Evolutionary conservation across 768 basidiomycete genomes (phyloP), one percentile per base, ranked within the genome.

Genomic region (Termitomyces sp.): DNA sequence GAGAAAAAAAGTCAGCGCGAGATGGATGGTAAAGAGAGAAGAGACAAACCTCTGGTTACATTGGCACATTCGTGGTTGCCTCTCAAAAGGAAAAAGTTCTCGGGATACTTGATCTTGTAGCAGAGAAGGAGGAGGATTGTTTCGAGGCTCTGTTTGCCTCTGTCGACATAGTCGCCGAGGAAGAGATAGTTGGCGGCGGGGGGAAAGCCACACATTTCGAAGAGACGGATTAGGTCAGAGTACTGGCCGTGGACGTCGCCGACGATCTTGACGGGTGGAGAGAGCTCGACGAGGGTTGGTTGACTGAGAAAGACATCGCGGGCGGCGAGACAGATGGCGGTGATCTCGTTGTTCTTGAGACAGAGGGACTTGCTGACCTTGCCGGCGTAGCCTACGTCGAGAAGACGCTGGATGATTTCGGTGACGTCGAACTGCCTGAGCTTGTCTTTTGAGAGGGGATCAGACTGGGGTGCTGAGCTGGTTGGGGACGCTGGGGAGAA

Each of bases 1-100:
- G n/a, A n/a, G n/a, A n/a, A 37, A 43, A 59, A 43, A 28, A 52
- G 60, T 66, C 30, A 61, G 60, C 53, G 60, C 57, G 54, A 42
- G 49, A 19, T 21, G 47, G 35, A 32, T 59, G 48, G 37, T 60
- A 11, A 48, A 38, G 60, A 11, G 19, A 51, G 38, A 5, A 54
- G 22, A 44, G 11, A 59, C 54, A 28, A 46, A 94, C 95, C 96
- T 85, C 97, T 79, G 53, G 97, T 99, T 52, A 99, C 97, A 66
- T 98, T 98, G 45, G 97, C 97, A 67, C 96, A 98, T 76, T 99
- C 97, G 70, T 99, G 97, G 70, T 99, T 99, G 42, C 97, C 97
- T 65, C 97, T 82, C 51, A 99, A 74, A 38, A 99, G 79, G 78
- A 98, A 98, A 76, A 99, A 98, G 75, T 98, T 98, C 75, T 99